Evolutionary conservation across 2,329 filamentous ascomycete species (phyloP), one percentile per base, ranked within the genome.

Genomic region (Penicillium brevicompactum): DNA sequence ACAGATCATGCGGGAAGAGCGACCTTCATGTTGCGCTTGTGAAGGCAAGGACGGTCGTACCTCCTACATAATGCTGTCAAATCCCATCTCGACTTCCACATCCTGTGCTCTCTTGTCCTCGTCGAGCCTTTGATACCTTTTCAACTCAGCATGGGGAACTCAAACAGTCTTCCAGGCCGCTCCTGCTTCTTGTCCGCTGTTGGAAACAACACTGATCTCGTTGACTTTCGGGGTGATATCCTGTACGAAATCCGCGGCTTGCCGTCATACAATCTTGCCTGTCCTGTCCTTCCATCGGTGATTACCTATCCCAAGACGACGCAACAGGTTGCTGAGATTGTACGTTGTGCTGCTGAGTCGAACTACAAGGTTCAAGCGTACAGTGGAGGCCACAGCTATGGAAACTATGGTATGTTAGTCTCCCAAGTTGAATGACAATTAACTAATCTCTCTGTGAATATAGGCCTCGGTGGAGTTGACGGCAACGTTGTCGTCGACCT

Each of bases 401-500:
- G 51, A 0, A 82, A 80, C 38, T 80, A 77, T 51, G 78, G 79
- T 56, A 70, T 71, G 10, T 46, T 22, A 49, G 1, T 0, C 41
- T n/a, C 9, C n/a, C 10, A 10, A 10, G 14, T 2, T 7, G 5
- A 10, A 45, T 31, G 22, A n/a, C 24, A 14, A 16, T n/a, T 38
- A 32, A 16, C 45, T 45, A 37, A 54, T 46, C 3, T 16, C 9
- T 2, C 5, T 14, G 0, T 14, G 5, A 8, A 21, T 16, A 8
- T 32, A 74, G 72, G 67, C 7, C 65, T 72, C 3, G 73, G 74
- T 32, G 74, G 73, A 13, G 50, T 56, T 3, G 63, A 73, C 38
- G 70, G 71, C 2, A 60, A 63, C 5, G 49, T 69, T 1, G 68
- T 74, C 3, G 65, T 75, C 24, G 67, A 74, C 43, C 32, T 73